These are phyloP conservation scores for Dryas drummondii DNA, from an alignment of 306 rosid genomes.

Conservation along the genomic window DNA sequence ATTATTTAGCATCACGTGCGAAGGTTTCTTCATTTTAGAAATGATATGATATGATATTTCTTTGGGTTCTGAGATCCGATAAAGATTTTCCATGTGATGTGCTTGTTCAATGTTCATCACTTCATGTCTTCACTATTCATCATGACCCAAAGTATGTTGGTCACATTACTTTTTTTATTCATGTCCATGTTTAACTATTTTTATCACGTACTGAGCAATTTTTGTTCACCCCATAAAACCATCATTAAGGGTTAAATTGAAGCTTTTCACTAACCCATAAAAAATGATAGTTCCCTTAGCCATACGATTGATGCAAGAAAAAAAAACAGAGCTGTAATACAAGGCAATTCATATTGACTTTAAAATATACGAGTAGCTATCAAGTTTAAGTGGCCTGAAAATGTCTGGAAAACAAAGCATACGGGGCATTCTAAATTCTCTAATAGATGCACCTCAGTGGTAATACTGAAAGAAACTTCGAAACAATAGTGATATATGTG, in stretches of 20 bases:
- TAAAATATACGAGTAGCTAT: no score
- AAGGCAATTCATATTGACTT: neutral
- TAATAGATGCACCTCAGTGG: neutral
- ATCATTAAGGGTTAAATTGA: no score
- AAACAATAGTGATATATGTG: no score
- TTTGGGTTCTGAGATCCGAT: conserved; percentile 9
- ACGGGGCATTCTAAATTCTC: neutral
- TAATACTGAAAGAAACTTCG: no score
- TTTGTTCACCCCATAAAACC: no score
- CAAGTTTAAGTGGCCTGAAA: neutral
- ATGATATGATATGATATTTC: neutral
- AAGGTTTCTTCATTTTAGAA: conserved; percentile 18
- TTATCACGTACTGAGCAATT: no score
- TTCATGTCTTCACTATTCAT: neutral
- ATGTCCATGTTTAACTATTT: no score
- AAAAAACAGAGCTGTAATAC: neutral
- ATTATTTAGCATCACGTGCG: conserved; percentile 18
- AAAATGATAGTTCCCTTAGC: no score
- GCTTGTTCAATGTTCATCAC: neutral
- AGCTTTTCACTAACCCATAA: no score
- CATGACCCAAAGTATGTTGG: neutral
- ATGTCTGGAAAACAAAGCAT: neutral
- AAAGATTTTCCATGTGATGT: conserved; percentile 18
- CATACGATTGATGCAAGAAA: neutral
- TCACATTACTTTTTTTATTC: neutral